These are phyloP conservation scores for Globisporangium cystogenes DNA, from an alignment of 352 stramenopile genomes.

Conservation along the genomic window DNA sequence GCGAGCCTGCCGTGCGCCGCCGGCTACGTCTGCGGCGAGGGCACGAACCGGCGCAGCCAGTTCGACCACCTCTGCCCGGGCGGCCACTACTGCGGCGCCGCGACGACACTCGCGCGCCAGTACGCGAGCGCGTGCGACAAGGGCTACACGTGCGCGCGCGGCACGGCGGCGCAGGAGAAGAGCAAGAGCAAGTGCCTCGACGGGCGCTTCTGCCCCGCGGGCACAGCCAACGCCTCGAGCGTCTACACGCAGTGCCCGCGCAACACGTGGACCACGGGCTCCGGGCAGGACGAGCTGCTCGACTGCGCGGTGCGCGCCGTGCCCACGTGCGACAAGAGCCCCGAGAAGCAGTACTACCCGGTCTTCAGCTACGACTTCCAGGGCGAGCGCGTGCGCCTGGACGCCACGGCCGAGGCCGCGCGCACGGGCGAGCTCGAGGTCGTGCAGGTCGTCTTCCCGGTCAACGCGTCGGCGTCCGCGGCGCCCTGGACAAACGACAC, in stretches of 20 bases:
- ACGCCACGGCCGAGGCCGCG: slow-evolving; percentile 67
- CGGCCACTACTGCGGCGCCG: slow-evolving; percentile 87
- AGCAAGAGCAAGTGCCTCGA: slow-evolving; percentile 91
- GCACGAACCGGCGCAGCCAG: slow-evolving; percentile 87
- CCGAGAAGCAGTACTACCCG: slow-evolving; percentile 74
- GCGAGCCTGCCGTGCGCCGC: slow-evolving; percentile 87
- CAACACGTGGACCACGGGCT: slow-evolving; percentile 82
- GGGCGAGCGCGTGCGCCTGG: slow-evolving; percentile 37
- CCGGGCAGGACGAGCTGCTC: slow-evolving; percentile 75
- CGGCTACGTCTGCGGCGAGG: slow-evolving; percentile 92
- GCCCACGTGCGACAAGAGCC: slow-evolving; percentile 92
- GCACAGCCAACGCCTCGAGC: slow-evolving; percentile 78
- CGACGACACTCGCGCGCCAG: slow-evolving; percentile 82
- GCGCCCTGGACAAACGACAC: slow-evolving; percentile 93
- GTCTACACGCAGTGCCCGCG: slow-evolving; percentile 89
- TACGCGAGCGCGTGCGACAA: slow-evolving; percentile 80
- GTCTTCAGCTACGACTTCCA: slow-evolving; percentile 72
- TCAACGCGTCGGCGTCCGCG: slow-evolving; percentile 87
- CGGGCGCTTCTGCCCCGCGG: slow-evolving; percentile 90
- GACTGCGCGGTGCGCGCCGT: slow-evolving; percentile 88
- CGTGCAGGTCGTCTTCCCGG: slow-evolving; percentile 86
- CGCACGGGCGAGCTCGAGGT: slow-evolving; percentile 87
- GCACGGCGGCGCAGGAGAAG: slow-evolving; percentile 83
- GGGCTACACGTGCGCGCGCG: slow-evolving; percentile 89
- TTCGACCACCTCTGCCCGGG: slow-evolving; percentile 92